Evolutionary conservation across 2,329 filamentous ascomycete species (phyloP).

Genomic region (Alternaria arborescens): DNA sequence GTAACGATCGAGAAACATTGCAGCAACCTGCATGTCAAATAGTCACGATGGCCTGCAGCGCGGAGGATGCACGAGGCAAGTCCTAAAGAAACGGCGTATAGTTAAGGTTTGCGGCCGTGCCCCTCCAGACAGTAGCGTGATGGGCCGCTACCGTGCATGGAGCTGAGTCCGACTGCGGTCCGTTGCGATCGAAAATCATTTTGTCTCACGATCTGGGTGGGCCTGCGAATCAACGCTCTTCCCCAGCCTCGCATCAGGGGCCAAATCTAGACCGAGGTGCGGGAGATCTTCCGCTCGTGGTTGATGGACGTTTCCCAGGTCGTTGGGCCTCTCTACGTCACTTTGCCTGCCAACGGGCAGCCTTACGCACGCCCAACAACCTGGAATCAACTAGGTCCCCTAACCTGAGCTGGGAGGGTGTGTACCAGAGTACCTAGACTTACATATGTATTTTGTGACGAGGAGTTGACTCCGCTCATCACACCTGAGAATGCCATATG

Average conservation of each 20-base stretch:
- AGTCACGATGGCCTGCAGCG: background rate
- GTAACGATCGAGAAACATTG: background rate
- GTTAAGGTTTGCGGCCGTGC: conserved; percentile 6
- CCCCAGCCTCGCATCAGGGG: background rate
- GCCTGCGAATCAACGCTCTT: conserved; percentile 3
- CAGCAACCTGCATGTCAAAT: conserved; percentile 6
- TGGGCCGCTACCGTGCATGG: background rate
- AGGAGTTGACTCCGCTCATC: background rate
- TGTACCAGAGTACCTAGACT: background rate
- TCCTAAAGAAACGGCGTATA: conserved; percentile 4
- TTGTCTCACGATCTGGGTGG: background rate
- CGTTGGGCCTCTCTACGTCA: background rate
- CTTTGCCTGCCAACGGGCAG: background rate
- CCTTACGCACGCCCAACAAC: conserved; percentile 1
- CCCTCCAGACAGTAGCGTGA: background rate
- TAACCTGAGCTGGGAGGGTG: background rate
- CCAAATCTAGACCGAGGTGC: background rate
- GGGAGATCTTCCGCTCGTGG: background rate
- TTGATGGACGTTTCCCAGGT: background rate
- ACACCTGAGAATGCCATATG: conserved; percentile 1
- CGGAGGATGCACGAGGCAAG: conserved; percentile 3
- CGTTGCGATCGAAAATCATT: background rate
- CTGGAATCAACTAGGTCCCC: conserved; percentile 4
- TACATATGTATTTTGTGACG: background rate
- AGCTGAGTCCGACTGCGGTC: conserved; percentile 1